Conservation (phyloP, 208 protist species). For the Tritrichomonas foetus region DNA sequence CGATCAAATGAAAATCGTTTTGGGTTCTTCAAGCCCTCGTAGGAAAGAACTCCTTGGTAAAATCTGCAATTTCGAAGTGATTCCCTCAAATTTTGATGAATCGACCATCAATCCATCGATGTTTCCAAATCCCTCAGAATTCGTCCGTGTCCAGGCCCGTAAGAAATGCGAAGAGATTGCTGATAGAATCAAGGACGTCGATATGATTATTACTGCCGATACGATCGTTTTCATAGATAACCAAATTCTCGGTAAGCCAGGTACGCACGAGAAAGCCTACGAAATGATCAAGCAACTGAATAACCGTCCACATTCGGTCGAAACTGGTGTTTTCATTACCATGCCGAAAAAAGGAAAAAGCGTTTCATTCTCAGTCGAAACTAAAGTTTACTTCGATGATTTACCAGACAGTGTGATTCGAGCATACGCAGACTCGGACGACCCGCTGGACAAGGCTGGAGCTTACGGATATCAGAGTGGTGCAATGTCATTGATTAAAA, state of each 20-base stretch:
- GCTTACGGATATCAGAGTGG: background rate
- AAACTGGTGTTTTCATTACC: background rate
- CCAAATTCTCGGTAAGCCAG: background rate
- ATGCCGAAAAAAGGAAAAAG: background rate
- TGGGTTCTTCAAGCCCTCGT: background rate
- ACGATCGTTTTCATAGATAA: slow-evolving; percentile 23
- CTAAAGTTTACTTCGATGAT: background rate
- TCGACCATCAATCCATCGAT: background rate
- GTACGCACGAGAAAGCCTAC: background rate
- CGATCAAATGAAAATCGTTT: slow-evolving; percentile 35
- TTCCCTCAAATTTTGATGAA: slow-evolving; percentile 37
- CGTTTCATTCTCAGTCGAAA: background rate
- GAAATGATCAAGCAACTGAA: background rate
- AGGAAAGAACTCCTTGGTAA: background rate
- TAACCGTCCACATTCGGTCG: background rate
- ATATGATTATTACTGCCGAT: slow-evolving; percentile 22
- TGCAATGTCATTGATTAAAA: background rate
- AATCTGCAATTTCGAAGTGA: background rate
- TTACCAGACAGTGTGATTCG: background rate
- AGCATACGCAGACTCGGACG: slow-evolving; percentile 7
- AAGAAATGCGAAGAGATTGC: slow-evolving; percentile 18
- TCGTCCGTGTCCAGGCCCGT: background rate
- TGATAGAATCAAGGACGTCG: background rate
- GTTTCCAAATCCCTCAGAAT: slow-evolving; percentile 4
- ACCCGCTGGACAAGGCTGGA: slow-evolving; percentile 30